These are phyloP conservation scores for Aspergillus heteromorphus DNA, from an alignment of 495 filamentous ascomycete genomes.

Conservation along the genomic window DNA sequence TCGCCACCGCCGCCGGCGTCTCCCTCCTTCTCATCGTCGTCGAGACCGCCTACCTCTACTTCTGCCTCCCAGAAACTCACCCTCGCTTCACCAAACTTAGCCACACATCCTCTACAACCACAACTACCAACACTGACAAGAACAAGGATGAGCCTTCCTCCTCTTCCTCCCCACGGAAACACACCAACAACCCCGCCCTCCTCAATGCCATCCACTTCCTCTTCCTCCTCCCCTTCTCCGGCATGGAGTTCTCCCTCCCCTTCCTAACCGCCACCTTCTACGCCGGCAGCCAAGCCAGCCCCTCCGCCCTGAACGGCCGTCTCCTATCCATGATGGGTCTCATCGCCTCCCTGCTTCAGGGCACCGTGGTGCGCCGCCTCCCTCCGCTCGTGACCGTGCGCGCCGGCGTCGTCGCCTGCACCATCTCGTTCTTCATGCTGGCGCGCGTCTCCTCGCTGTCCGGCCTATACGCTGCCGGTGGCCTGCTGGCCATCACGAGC, in stretches of 20 bases:
- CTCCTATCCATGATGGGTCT: conserved; percentile 90
- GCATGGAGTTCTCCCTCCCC: conserved; percentile 88
- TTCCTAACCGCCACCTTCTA: conserved; percentile 97
- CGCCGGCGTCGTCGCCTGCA: conserved; percentile 70
- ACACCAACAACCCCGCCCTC: conserved; percentile 77
- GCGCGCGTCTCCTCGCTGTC: conserved; percentile 57
- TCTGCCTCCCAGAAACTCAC: conserved; percentile 82
- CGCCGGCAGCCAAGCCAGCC: conserved; percentile 40
- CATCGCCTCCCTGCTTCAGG: conserved; percentile 86
- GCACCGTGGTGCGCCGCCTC: conserved; percentile 72
- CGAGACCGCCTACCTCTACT: conserved; percentile 87
- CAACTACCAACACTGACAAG: not conserved
- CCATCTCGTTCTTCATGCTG: conserved; percentile 74
- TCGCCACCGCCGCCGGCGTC: conserved; percentile 82
- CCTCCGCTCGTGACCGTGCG: conserved; percentile 74
- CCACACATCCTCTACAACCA: conserved; percentile 18
- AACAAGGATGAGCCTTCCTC: conserved; percentile 6
- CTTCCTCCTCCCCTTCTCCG: conserved; percentile 95
- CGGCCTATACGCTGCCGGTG: conserved; percentile 74
- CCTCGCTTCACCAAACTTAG: conserved; percentile 42
- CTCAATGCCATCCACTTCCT: conserved; percentile 82
- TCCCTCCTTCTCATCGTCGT: conserved; percentile 73
- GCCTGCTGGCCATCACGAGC: conserved; percentile 77
- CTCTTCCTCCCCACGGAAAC: conserved; percentile 11
- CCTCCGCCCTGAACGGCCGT: conserved; percentile 73